Base-by-base conservation (phyloP, 192 early-diverging fungal genomes). In the Linnemannia schmuckeri region DNA sequence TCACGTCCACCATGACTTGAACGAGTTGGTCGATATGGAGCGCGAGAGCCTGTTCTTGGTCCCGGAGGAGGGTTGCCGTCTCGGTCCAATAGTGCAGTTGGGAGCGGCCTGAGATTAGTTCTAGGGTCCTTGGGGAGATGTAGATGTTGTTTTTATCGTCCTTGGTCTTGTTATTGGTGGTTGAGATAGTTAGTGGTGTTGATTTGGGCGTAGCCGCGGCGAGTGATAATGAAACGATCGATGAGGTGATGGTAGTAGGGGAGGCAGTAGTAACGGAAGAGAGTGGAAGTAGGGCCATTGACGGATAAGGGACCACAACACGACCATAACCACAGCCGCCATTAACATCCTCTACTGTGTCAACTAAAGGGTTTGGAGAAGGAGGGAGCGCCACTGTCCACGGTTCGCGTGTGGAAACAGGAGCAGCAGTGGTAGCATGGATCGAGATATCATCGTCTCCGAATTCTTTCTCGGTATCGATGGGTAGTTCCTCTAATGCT, bases 1-100 rank as follows among this genome's bases (percentile, higher is more conserved):
- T 37, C 68, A 82, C 33, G 5, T 70, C 47, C 24, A 42, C 63
- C 74, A 82, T 76, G 20, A 76, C 80, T n/a, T 75, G 44, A 12
- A 82, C 68, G 47, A 82, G 47, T 3, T 24, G 22, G 35, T 82
- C 74, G 37, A 82, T 71, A 22, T 52, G 73, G 24, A 27, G 20
- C 1, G 80, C 76, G 37, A 82, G 49, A 1, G 57, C 38, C 13
- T 68, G 24, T 41, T 82, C 80, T 41, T 75, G 80, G 54, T 76
- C 68, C 0, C 74, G 74, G 6, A 82, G 80, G 7, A 27, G 37
- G 15, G 74, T 44, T 4, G 74, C 80, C 2, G 74, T 71, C 40
- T 72, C 61, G 12, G 66, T 76, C 80, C 80, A 82, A 27, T 76
- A 76, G 47, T 30, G 30, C 2, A 82, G 40, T 49, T 82, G 80